phyloP scores from a whole-genome alignment of 2,329 filamentous ascomycete genomes.

The Xylaria multiplex region DNA sequence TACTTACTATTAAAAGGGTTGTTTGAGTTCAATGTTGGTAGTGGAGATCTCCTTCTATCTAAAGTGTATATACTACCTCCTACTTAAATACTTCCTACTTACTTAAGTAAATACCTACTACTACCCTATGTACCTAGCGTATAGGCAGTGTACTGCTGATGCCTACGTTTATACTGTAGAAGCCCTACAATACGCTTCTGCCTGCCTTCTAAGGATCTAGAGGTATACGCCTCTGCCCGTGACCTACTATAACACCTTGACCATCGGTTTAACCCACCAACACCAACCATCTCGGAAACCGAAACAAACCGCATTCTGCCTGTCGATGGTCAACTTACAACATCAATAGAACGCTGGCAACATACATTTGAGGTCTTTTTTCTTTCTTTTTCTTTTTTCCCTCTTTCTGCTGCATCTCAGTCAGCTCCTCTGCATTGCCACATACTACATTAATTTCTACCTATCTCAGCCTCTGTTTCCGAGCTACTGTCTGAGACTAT shows the following conservation, averaged over 20 bases:
- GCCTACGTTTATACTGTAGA: not conserved
- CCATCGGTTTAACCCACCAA: not conserved
- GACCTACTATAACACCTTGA: too few relatives aligned
- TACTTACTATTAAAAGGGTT: too few relatives aligned
- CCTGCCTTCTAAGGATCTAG: too few relatives aligned
- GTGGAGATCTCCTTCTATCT: too few relatives aligned
- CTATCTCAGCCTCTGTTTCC: conserved; percentile 1
- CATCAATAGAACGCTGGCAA: conserved; percentile 25
- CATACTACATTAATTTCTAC: not conserved
- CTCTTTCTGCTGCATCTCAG: conserved; percentile 8
- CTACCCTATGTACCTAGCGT: too few relatives aligned
- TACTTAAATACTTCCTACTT: too few relatives aligned
- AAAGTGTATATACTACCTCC: too few relatives aligned
- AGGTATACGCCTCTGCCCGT: too few relatives aligned
- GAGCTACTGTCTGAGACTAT: not conserved
- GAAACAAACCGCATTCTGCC: conserved; percentile 15
- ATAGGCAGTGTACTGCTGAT: not conserved
- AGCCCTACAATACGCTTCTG: too few relatives aligned
- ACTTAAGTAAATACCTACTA: too few relatives aligned
- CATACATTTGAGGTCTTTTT: conserved; percentile 21
- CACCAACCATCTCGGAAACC: conserved; percentile 1
- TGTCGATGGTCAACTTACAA: conserved; percentile 20
- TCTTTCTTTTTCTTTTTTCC: too few relatives aligned
- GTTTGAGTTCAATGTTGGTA: too few relatives aligned
- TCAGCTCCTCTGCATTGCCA: not conserved